Conservation (phyloP, 164 flowering plant species). For the Liriodendron chinense region DNA sequence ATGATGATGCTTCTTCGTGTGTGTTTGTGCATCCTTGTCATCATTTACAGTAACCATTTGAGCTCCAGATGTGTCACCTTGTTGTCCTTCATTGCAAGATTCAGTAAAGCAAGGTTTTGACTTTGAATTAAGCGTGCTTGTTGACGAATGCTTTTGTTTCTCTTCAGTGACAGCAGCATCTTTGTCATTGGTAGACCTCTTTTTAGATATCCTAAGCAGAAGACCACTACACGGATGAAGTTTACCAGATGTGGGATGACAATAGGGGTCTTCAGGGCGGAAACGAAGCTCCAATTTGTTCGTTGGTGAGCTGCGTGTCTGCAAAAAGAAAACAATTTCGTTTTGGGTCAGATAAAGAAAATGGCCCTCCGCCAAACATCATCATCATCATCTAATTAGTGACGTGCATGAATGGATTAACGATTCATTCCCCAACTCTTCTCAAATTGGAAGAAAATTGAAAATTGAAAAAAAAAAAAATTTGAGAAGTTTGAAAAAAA, state of each 20-base stretch:
- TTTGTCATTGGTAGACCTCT: conserved; percentile 16
- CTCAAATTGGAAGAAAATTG: too few species aligned
- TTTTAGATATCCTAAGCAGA: conserved; percentile 61
- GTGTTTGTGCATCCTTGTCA: conserved; percentile 17
- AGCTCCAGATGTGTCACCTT: conserved; percentile 3
- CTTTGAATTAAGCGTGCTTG: background rate
- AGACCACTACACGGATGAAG: conserved; percentile 47
- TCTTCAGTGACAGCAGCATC: conserved; percentile 9
- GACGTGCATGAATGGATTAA: too few species aligned
- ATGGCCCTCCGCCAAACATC: background rate
- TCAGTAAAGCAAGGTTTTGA: background rate
- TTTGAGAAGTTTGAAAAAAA: too few species aligned
- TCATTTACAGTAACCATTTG: conserved; percentile 7
- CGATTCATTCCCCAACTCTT: too few species aligned
- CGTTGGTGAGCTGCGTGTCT: conserved; percentile 54
- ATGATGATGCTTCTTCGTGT: conserved; percentile 18
- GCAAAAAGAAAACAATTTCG: conserved; percentile 2
- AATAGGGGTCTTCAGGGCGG: conserved; percentile 87
- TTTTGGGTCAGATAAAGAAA: background rate
- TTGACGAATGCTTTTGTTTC: conserved; percentile 5
- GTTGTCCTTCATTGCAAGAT: conserved; percentile 1
- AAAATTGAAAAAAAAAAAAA: too few species aligned
- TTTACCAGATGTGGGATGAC: conserved; percentile 80
- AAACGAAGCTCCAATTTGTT: conserved; percentile 70
- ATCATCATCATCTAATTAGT: too few species aligned